Percentiles rank a stretch among this genome's conserved stretches.
These are phyloP conservation scores for Taxawa tesnikishii DNA, from an alignment of 2,329 filamentous ascomycete genomes.

Conservation along the genomic window DNA sequence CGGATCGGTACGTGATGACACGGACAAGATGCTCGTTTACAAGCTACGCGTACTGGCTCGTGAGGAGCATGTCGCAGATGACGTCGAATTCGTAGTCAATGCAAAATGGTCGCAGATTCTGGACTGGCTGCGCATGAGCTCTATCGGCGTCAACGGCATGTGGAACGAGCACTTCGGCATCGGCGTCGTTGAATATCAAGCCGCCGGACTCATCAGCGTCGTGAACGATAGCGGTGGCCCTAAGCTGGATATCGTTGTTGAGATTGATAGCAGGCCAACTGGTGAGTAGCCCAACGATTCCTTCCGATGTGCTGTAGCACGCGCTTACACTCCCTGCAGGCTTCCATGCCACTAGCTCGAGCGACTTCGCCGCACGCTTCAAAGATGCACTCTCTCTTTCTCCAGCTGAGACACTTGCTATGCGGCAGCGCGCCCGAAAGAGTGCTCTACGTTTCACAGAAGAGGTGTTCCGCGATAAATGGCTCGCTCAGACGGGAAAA, in stretches of 20 bases:
- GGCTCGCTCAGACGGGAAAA: slow-evolving; percentile 62
- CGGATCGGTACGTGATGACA: slow-evolving; percentile 79
- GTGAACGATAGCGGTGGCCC: slow-evolving; percentile 91
- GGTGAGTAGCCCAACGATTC: slow-evolving; percentile 36
- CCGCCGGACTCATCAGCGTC: slow-evolving; percentile 81
- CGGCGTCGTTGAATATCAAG: slow-evolving; percentile 95
- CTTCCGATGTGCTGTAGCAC: not conserved
- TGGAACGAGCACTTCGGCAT: slow-evolving; percentile 99
- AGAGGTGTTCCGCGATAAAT: slow-evolving; percentile 67
- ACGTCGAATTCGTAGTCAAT: slow-evolving; percentile 79
- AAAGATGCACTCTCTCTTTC: slow-evolving; percentile 61
- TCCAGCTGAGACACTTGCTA: slow-evolving; percentile 52
- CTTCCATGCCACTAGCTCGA: slow-evolving; percentile 68
- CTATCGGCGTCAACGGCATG: slow-evolving; percentile 92
- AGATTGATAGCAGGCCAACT: slow-evolving; percentile 65
- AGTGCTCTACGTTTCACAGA: slow-evolving; percentile 82
- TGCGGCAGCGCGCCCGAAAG: slow-evolving; percentile 61
- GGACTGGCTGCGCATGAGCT: slow-evolving; percentile 62
- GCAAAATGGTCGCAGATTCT: slow-evolving; percentile 81
- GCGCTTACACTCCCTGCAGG: slow-evolving; percentile 34
- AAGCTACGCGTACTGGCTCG: slow-evolving; percentile 75
- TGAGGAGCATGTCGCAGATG: slow-evolving; percentile 72
- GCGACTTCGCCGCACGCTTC: slow-evolving; percentile 72
- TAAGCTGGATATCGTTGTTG: slow-evolving; percentile 81
- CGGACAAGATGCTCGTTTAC: slow-evolving; percentile 74